A percentile compares a stretch with the other conserved stretches of the same genome.
phyloP scores from a whole-genome alignment of 352 stramenopile genomes.

The Phytopythium sindhum region DNA sequence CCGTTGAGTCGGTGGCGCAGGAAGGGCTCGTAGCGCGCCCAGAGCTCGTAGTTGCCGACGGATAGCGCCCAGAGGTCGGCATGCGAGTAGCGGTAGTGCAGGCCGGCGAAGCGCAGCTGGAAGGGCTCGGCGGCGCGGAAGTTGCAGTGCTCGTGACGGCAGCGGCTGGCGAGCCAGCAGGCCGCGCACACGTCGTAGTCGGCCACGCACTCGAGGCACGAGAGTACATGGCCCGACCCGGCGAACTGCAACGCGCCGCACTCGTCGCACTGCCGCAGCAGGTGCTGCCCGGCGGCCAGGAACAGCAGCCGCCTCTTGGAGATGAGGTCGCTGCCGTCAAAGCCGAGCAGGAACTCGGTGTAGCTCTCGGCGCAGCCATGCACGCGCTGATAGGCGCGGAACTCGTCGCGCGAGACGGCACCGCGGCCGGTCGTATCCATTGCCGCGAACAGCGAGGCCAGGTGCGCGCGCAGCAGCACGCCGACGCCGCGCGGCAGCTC shows the following conservation, averaged over 20 bases:
- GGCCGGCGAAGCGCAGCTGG: slow-evolving; percentile 27
- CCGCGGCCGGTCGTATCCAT: slow-evolving; percentile 24
- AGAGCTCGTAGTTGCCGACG: slow-evolving; percentile 28
- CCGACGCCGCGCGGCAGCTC: slow-evolving; percentile 29
- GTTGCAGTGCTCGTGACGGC: slow-evolving; percentile 29
- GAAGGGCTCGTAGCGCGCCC: slow-evolving; percentile 32
- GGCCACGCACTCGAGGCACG: slow-evolving; percentile 18
- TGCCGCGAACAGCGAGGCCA: slow-evolving; percentile 21
- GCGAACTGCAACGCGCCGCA: slow-evolving; percentile 29
- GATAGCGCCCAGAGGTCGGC: slow-evolving; percentile 27
- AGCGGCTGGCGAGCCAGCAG: slow-evolving; percentile 24
- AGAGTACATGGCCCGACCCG: slow-evolving; percentile 28
- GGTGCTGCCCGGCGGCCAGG: slow-evolving; percentile 28
- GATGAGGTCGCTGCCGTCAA: slow-evolving; percentile 15
- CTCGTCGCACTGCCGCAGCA: slow-evolving; percentile 33
- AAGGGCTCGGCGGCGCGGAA: slow-evolving; percentile 34
- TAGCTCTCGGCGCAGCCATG: slow-evolving; percentile 32
- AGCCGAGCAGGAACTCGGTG: slow-evolving; percentile 29
- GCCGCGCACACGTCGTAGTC: slow-evolving; percentile 27
- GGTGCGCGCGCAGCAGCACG: slow-evolving; percentile 29
- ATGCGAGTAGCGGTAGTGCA: slow-evolving; percentile 33
- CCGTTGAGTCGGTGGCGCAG: slow-evolving; percentile 16
- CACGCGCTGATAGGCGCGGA: slow-evolving; percentile 21
- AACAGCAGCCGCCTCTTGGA: slow-evolving; percentile 31
- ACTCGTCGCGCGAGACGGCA: slow-evolving; percentile 21